Evolutionary conservation across 345 rosid species (phyloP).

Genomic region (Toxicodendron radicans): DNA sequence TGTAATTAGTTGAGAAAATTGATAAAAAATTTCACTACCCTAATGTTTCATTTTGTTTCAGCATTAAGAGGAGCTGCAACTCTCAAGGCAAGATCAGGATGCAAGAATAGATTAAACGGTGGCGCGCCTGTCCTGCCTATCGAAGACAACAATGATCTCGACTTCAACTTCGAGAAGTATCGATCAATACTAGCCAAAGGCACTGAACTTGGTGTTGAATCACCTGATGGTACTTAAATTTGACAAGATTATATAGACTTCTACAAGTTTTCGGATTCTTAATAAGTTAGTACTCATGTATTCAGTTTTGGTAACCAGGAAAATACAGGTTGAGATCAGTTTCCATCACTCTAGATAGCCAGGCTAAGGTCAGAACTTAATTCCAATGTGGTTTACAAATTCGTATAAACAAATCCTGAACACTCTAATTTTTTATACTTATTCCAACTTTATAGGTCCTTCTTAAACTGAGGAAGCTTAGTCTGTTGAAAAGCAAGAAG

Average conservation of each 20-base stretch:
- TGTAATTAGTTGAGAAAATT: too few species aligned
- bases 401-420: background rate
- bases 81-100: slow-evolving; percentile 76
- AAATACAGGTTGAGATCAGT: slow-evolving; percentile 64
- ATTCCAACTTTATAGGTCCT: slow-evolving; percentile 50
- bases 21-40: background rate
- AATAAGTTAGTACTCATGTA: background rate
- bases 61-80: slow-evolving; percentile 88
- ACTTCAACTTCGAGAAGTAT: slow-evolving; percentile 61
- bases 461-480: slow-evolving; percentile 62
- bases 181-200: slow-evolving; percentile 66
- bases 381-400: background rate
- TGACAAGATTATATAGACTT: background rate
- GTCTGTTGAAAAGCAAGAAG: slow-evolving; percentile 64
- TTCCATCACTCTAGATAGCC: slow-evolving; percentile 50
- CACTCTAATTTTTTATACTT: background rate
- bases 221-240: slow-evolving; percentile 66
- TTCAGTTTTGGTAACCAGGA: slow-evolving; percentile 44
- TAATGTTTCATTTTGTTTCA: slow-evolving; percentile 17
- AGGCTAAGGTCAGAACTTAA: slow-evolving; percentile 53
- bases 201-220: slow-evolving; percentile 66
- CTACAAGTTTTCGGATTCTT: too few species aligned
- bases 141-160: slow-evolving; percentile 46
- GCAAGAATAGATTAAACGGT: slow-evolving; percentile 58
- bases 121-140: slow-evolving; percentile 67